Evolutionary conservation across 441 rosid genomes (phyloP), one percentile per base, ranked within the genome.

Genomic region (Populus tomentosa): DNA sequence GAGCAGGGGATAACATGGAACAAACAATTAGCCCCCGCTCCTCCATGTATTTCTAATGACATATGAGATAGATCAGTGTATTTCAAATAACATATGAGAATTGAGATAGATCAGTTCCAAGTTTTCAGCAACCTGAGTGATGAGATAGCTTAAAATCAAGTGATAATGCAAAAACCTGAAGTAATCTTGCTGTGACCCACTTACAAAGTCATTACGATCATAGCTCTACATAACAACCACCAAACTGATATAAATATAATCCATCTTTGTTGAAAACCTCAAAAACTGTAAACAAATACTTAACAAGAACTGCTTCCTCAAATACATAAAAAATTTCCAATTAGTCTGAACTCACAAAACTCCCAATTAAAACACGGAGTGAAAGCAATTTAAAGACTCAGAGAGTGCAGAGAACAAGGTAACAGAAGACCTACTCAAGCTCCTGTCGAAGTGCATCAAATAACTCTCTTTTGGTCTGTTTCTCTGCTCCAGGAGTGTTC

Each of bases 401-500:
- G 56, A 14, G 6, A 46, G 7, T 13, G 20, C 18, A 14, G 2
- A 68, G 67, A 24, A 4, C 28, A 14, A 26, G 59, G 61, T 21
- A 76, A 69, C 50, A 35, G 28, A 56, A 73, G 10, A 70, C 87
- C 80, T 79, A 94, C 98, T 96, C 99, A 35, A 94, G 97, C 84
- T 96, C 98, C 83, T 89, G 95, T 14, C 98, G 90, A 80, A 96
- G 95, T 24, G 97, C 95, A 79, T 96, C 99, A 73, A 94, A 94
- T 73, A 94, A 89, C 87, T 96, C 99, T 75, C 98, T 86, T 86
- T 96, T 96, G 50, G 98, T 92, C 86, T 94, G 99, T 79, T 96
- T 96, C 88, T 96, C 98, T 16, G 98, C 98, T n/a, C 98, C 99
- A 56, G 97, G 94, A 33, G 94, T 91, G 78, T 91, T 96, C 10